Percentiles rank a stretch among this genome's conserved stretches.
Conservation (phyloP, 257 asterid species). For the Cruciata laevipes region DNA sequence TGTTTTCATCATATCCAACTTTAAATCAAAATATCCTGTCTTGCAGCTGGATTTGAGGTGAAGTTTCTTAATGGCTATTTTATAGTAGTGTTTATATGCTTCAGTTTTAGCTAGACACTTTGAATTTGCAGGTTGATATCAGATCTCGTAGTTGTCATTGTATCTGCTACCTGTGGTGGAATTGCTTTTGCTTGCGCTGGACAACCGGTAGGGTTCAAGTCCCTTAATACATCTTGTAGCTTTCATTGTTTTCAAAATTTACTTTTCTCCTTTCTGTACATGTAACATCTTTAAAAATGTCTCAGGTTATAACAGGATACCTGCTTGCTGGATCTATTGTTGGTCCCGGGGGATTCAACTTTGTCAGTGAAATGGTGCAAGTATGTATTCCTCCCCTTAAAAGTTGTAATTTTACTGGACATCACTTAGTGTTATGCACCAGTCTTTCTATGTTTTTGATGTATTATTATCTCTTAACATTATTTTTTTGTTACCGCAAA, state of each 20-base stretch:
- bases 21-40: constrained; percentile 93
- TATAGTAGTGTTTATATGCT: constrained; percentile 13
- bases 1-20: constrained; percentile 89
- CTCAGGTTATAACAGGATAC: constrained; percentile 96
- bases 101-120: constrained; percentile 16
- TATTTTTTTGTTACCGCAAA: not conserved
- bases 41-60: constrained; percentile 95
- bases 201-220: constrained; percentile 71
- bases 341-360: constrained; percentile 96
- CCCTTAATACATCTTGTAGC: constrained; percentile 8
- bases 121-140: constrained; percentile 75
- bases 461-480: not conserved
- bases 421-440: not conserved
- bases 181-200: constrained; percentile 99
- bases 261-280: constrained; percentile 10
- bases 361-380: constrained; percentile 97
- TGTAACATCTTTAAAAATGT: constrained; percentile 13
- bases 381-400: constrained; percentile 36
- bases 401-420: not conserved
- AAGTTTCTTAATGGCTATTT: constrained; percentile 17
- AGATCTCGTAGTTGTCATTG: constrained; percentile 93
- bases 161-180: constrained; percentile 99
- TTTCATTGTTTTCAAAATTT: not conserved
- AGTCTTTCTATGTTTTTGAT: not conserved
- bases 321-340: constrained; percentile 94